Evolutionary conservation across 2,329 filamentous ascomycete species (phyloP).

Genomic region (Volutella citrinella): DNA sequence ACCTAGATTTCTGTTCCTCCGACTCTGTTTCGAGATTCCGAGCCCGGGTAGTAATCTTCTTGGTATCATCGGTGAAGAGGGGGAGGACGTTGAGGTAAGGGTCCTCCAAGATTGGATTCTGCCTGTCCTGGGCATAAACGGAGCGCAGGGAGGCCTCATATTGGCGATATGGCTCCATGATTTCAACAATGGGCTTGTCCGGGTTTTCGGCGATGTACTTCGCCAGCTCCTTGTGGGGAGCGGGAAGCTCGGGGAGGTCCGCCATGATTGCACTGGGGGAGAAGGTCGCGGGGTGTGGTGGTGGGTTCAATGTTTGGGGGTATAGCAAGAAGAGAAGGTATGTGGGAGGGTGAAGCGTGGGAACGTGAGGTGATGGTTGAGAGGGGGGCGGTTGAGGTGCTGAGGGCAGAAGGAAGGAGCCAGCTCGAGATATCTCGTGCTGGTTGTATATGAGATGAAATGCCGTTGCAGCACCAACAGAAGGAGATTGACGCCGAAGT

Average conservation of each 20-base stretch:
- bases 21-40: constrained; percentile 57
- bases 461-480: too few relatives aligned
- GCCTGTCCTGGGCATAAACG: constrained; percentile 65
- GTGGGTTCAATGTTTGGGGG: not conserved
- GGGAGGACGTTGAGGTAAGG: constrained; percentile 62
- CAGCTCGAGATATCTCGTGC: too few relatives aligned
- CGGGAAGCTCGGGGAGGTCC: constrained; percentile 45
- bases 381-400: too few relatives aligned
- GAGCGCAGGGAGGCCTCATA: constrained; percentile 67
- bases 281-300: constrained; percentile 5
- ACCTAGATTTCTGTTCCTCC: constrained; percentile 58
- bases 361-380: too few relatives aligned
- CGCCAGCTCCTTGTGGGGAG: constrained; percentile 41
- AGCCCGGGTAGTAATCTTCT: constrained; percentile 59
- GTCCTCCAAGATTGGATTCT: constrained; percentile 55
- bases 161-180: constrained; percentile 64
- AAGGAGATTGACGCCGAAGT: too few relatives aligned
- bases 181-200: constrained; percentile 50
- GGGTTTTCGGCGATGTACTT: constrained; percentile 55
- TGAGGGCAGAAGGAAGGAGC: too few relatives aligned
- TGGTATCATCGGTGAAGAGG: constrained; percentile 57
- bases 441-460: too few relatives aligned
- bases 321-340: not conserved
- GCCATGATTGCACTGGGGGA: constrained; percentile 34
- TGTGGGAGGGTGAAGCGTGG: not conserved